Percentiles rank a stretch among this genome's conserved stretches.
Evolutionary conservation across 805 yeast genomes (phyloP).

Genomic region (Novakomyces olei): DNA sequence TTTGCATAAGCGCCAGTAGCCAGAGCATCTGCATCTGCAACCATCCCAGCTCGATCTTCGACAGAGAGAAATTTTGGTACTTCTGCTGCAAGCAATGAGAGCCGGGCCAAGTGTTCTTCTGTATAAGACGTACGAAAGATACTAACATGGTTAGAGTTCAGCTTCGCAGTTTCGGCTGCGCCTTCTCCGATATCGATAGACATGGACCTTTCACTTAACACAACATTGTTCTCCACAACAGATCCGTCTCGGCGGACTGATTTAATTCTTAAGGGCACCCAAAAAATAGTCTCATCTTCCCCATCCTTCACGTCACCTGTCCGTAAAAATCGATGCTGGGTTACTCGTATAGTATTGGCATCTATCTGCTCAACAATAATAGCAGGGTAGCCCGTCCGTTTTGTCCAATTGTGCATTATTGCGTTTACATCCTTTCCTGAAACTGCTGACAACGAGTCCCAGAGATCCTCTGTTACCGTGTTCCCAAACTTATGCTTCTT

Average conservation of each 20-base stretch:
- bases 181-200: constrained; percentile 16
- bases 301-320: constrained; percentile 38
- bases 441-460: constrained; percentile 42
- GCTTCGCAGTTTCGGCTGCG: constrained; percentile 25
- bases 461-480: constrained; percentile 52
- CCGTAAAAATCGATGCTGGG: constrained; percentile 39
- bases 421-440: constrained; percentile 36
- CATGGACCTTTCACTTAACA: constrained; percentile 29
- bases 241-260: constrained; percentile 24
- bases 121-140: constrained; percentile 37
- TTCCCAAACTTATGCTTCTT: constrained; percentile 40
- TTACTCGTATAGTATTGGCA: constrained; percentile 18
- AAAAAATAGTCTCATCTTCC: constrained; percentile 33
- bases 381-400: constrained; percentile 52
- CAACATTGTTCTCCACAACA: constrained; percentile 31
- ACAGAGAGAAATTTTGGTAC: constrained; percentile 25
- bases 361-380: constrained; percentile 26
- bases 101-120: constrained; percentile 27
- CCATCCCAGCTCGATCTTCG: constrained; percentile 43
- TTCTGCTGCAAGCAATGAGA: constrained; percentile 29
- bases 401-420: constrained; percentile 53
- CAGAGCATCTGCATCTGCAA: constrained; percentile 37
- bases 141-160: constrained; percentile 41
- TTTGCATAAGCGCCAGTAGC: constrained; percentile 29
- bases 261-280: constrained; percentile 34